These are phyloP conservation scores for Pythium aristosporum DNA, from an alignment of 352 stramenopile species.

Conservation along the genomic window DNA sequence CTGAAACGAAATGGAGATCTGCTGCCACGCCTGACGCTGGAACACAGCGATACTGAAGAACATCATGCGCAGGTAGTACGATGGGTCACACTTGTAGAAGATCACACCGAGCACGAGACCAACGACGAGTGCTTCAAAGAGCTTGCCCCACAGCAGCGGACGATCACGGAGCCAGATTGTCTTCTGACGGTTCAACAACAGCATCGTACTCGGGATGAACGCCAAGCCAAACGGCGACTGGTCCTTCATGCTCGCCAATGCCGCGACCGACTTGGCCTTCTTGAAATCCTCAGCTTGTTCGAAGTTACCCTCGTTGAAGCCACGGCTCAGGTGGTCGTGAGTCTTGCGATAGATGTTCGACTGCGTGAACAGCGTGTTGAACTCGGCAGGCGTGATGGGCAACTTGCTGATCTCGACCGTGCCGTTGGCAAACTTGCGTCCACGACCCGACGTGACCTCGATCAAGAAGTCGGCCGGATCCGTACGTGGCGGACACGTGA, in stretches of 20 bases:
- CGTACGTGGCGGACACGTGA: constrained; percentile 56
- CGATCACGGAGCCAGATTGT: constrained; percentile 61
- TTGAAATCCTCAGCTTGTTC: constrained; percentile 57
- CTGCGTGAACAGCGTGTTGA: constrained; percentile 54
- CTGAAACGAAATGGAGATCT: constrained; percentile 68
- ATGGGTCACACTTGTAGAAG: constrained; percentile 54
- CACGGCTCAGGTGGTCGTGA: constrained; percentile 45
- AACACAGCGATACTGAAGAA: constrained; percentile 71
- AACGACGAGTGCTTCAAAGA: constrained; percentile 64
- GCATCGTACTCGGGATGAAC: constrained; percentile 43
- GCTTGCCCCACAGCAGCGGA: constrained; percentile 60
- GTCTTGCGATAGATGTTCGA: constrained; percentile 57
- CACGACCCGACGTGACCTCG: constrained; percentile 63
- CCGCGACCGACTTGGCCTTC: constrained; percentile 53
- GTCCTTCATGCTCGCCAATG: constrained; percentile 45
- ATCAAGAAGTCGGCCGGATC: constrained; percentile 71
- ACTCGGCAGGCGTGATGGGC: constrained; percentile 38
- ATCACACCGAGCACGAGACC: constrained; percentile 77
- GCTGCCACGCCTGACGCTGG: constrained; percentile 71
- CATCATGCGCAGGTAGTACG: constrained; percentile 71
- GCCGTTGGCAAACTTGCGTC: constrained; percentile 42
- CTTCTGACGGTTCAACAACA: constrained; percentile 65
- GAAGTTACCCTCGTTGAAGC: constrained; percentile 58
- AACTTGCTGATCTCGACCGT: constrained; percentile 31
- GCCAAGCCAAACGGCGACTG: constrained; percentile 51